Base-by-base conservation (phyloP, 2,329 filamentous ascomycete genomes). In the Cladosporium austrohemisphaericum region DNA sequence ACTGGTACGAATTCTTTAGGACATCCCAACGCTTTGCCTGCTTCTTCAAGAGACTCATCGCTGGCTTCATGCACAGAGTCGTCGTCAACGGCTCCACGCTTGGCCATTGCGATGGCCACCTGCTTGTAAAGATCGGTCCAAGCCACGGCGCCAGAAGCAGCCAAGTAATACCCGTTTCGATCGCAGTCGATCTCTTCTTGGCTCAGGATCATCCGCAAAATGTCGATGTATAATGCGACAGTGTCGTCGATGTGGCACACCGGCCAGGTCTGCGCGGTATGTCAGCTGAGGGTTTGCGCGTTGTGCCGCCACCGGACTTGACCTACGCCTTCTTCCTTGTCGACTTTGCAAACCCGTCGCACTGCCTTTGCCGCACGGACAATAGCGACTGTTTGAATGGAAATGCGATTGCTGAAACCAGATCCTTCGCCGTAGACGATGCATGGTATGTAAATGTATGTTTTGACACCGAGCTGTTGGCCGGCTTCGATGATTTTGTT, bases 361-460 rank as follows among this genome's bases (percentile, higher is more conserved):
- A 67, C 16, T 2, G 60, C 65, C 38, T 68, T 69, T 0, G 74
- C 76, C 0, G 75, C 73, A 19, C 63, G 63, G 2, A 79, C 71
- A 13, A 78, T 68, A 1, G 69, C 73, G 1, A 72, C 70, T 0
- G 72, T 76, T 55, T 79, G 76, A 40, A 76, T 78, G 2, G 76
- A 78, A 32, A 75, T 75, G 1, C 49, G 52, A 53, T 79, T 77
- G 1, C 75, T 74, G 49, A 77, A 77, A 0, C 76, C 75, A 50
- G 71, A 67, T 3, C 75, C 72, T 47, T 69, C 62, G 5, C 76
- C 76, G 53, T 76, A 78, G 11, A 80, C 77, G 22, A 79, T 72
- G 55, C 76, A 79, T 1, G 76, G 77, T 0, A 63, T 64, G 57
- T 79, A 79, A n/a, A 79, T 70, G 54, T 79, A 79, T 50, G 68